Evolutionary conservation across 805 yeast species (phyloP).

Genomic region (Blastobotrys parvus): DNA sequence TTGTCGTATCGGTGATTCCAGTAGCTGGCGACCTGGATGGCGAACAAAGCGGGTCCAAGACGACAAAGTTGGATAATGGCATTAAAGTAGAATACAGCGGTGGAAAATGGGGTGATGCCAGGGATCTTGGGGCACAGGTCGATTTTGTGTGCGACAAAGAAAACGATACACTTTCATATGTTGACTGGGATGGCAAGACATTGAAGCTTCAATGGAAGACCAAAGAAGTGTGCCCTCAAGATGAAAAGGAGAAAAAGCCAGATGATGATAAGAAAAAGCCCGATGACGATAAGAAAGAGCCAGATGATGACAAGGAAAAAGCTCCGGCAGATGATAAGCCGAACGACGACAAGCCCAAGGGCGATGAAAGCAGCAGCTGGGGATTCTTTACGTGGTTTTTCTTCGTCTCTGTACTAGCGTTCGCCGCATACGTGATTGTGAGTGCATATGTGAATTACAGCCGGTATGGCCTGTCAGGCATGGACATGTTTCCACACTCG

Average conservation of each 20-base stretch:
- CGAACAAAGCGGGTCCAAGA: conserved; percentile 22
- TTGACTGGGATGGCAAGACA: conserved; percentile 15
- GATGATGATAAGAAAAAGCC: conserved; percentile 24
- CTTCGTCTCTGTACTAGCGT: conserved; percentile 60
- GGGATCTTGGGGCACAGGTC: conserved; percentile 28
- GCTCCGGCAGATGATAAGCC: conserved; percentile 26
- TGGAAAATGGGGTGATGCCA: conserved; percentile 62
- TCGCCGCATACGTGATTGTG: conserved; percentile 63
- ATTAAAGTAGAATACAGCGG: conserved; percentile 39
- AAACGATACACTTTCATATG: conserved; percentile 6
- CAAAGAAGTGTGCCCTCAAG: conserved; percentile 22
- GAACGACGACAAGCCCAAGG: conserved; percentile 24
- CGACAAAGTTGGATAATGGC: conserved; percentile 17
- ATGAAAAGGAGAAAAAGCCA: conserved; percentile 24
- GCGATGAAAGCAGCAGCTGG: conserved; percentile 43
- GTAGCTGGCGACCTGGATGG: conserved; percentile 26
- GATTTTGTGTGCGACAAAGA: conserved; percentile 20
- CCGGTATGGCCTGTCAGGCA: conserved; percentile 56
- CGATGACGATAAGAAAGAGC: conserved; percentile 16
- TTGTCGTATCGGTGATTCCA: conserved; percentile 56
- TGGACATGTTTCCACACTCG: conserved; percentile 39
- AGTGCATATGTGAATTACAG: conserved; percentile 71
- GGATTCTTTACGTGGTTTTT: conserved; percentile 81
- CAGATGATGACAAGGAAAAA: conserved; percentile 17
- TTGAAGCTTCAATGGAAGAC: conserved; percentile 16